Conservation (phyloP, 139 green algal species). For the Marvania coccoides region DNA sequence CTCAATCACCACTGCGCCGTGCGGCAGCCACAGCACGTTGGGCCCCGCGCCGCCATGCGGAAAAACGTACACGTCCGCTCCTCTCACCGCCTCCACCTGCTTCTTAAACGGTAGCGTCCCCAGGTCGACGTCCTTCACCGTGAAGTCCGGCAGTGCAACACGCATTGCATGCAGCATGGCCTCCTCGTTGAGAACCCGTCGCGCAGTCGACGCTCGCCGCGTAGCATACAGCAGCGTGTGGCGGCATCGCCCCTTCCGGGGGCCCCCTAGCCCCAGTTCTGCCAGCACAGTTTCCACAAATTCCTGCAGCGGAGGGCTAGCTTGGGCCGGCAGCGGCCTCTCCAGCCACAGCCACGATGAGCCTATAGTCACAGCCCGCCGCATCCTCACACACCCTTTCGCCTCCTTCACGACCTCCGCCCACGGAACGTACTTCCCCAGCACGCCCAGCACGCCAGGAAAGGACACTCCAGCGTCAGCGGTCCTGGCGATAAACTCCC, state of each 20-base stretch:
- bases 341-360: conserved; percentile 7
- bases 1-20: conserved; percentile 3
- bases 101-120: background rate
- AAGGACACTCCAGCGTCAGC: no score
- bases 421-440: conserved; percentile 4
- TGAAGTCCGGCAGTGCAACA: background rate
- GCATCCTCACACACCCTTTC: background rate
- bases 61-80: conserved; percentile 4
- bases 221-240: background rate
- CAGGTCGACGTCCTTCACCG: background rate
- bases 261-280: background rate
- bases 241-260: background rate
- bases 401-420: background rate
- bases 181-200: background rate
- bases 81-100: background rate
- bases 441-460: background rate
- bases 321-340: background rate
- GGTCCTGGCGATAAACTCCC: background rate
- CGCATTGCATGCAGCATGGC: background rate
- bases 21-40: conserved; percentile 1
- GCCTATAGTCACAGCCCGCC: background rate
- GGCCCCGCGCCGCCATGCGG: conserved; percentile 9
- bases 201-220: background rate
- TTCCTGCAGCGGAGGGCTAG: background rate
- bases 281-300: background rate